Conservation (phyloP, 805 yeast species). For the Cephaloascus albidus region DNA sequence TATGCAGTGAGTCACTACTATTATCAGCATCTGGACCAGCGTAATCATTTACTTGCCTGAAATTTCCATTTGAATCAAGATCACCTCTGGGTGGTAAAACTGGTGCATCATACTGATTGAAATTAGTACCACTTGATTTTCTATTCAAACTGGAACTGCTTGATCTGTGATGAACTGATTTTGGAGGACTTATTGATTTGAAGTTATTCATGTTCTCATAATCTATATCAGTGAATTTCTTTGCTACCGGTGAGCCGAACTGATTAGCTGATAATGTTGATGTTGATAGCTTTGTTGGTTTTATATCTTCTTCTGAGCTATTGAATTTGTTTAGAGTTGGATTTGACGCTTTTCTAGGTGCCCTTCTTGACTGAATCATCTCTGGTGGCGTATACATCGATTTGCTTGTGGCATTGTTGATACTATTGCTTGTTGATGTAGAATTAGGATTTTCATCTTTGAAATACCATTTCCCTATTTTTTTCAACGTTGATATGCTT, state of each 20-base stretch:
- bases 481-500: slow-evolving; percentile 30
- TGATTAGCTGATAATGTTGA: background rate
- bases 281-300: slow-evolving; percentile 1
- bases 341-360: slow-evolving; percentile 12
- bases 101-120: slow-evolving; percentile 2
- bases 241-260: background rate
- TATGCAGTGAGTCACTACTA: background rate
- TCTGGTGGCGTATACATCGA: slow-evolving; percentile 54
- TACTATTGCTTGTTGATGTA: background rate
- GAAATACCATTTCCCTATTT: slow-evolving; percentile 63
- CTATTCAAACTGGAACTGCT: slow-evolving; percentile 4
- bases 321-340: slow-evolving; percentile 1
- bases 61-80: too few relatives aligned
- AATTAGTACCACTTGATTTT: background rate
- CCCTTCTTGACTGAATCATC: slow-evolving; percentile 55
- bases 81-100: slow-evolving; percentile 3
- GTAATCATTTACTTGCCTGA: too few relatives aligned
- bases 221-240: background rate
- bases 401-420: slow-evolving; percentile 3
- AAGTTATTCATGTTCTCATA: background rate
- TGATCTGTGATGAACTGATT: background rate
- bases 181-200: background rate
- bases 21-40: too few relatives aligned
- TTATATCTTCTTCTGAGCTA: slow-evolving; percentile 1
- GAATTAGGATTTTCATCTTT: slow-evolving; percentile 18